A percentile compares a stretch with the other conserved stretches of the same genome.
Evolutionary conservation across 2,329 filamentous ascomycete species (phyloP).

Genomic region (Fusarium scirpi): DNA sequence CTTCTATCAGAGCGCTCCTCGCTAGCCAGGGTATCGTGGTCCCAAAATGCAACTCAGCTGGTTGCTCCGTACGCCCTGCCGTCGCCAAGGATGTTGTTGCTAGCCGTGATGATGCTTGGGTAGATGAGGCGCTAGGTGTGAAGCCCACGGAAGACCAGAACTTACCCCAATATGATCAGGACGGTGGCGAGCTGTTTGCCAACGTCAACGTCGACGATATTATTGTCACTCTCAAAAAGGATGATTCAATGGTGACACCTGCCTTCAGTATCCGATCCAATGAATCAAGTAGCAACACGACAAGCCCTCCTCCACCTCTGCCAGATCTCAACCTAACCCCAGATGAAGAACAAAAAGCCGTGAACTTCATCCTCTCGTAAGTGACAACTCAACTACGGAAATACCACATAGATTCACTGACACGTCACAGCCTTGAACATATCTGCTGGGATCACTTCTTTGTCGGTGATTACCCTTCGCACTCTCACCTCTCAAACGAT

Average conservation of each 20-base stretch:
- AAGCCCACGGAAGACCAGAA: slow-evolving; percentile 2
- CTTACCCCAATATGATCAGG: slow-evolving; percentile 9
- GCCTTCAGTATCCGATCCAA: slow-evolving; percentile 56
- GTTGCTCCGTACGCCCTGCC: slow-evolving; percentile 13
- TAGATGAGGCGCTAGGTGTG: slow-evolving; percentile 34
- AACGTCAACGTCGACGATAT: slow-evolving; percentile 55
- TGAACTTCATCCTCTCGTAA: slow-evolving; percentile 68
- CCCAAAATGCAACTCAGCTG: slow-evolving; percentile 18
- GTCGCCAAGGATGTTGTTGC: not conserved
- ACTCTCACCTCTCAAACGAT: slow-evolving; percentile 49
- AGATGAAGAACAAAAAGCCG: slow-evolving; percentile 58
- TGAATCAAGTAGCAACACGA: slow-evolving; percentile 36
- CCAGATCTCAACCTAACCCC: slow-evolving; percentile 49
- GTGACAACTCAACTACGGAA: slow-evolving; percentile 26
- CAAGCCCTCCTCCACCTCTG: slow-evolving; percentile 35
- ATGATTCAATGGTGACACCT: slow-evolving; percentile 57
- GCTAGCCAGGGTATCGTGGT: slow-evolving; percentile 42
- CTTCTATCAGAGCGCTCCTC: slow-evolving; percentile 55
- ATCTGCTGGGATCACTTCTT: slow-evolving; percentile 65
- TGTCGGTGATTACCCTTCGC: slow-evolving; percentile 54
- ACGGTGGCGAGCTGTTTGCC: slow-evolving; percentile 48
- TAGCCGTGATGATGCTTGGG: slow-evolving; percentile 30
- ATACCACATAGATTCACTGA: slow-evolving; percentile 5
- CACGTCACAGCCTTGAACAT: slow-evolving; percentile 60
- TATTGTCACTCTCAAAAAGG: slow-evolving; percentile 57